Base-by-base conservation (phyloP, 257 asterid species). In the Petunia axillaris region DNA sequence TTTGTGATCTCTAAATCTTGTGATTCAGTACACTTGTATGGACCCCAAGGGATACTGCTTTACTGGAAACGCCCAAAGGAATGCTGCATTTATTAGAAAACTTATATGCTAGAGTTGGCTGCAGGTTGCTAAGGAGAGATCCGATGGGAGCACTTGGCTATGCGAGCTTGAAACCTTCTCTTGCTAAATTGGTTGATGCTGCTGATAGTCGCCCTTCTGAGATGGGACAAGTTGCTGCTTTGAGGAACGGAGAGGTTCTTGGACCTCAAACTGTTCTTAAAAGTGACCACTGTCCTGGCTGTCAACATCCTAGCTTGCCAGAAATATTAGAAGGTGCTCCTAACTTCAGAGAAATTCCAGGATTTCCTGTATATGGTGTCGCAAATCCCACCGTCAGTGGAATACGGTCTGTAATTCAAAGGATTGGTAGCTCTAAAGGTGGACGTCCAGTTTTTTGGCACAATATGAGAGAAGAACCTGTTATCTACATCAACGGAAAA, bases 391-490 rank as follows among this genome's bases (percentile, higher is more conserved):
- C 99, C 25, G 85, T 90, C 44, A 94, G 89, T 81, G 99, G 99
- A 71, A 95, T 95, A 79, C 93, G 87, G 59, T 93, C 98, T 57
- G 99, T 95, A 85, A 90, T 95, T 83, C 96, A 86, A 84, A 89
- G 94, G 87, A 89, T 95, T 89, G 98, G 98, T 76, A 92, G 93
- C 89, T 84, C 90, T 63, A 91, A 86, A 90, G 93, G 92, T 77
- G 97, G 95, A 38, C 90, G 93, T 52, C 97, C 98, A 39, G 94
- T 95, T 66, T 87, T 95, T 83, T 95, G 99, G 99, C 99, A 95
- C 85, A 93, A 93, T 84, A 95, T 95, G 99, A 92, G 99, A 88
- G 99, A 95, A 87, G 99, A 95, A 83, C 98, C 99, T 82, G 99
- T 95, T 83, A 88, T 95, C 83, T 95, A 95, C 89, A 93, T 95